These are phyloP conservation scores for Oryza punctata DNA, from an alignment of 176 grass and related monocot genomes.

Conservation along the genomic window DNA sequence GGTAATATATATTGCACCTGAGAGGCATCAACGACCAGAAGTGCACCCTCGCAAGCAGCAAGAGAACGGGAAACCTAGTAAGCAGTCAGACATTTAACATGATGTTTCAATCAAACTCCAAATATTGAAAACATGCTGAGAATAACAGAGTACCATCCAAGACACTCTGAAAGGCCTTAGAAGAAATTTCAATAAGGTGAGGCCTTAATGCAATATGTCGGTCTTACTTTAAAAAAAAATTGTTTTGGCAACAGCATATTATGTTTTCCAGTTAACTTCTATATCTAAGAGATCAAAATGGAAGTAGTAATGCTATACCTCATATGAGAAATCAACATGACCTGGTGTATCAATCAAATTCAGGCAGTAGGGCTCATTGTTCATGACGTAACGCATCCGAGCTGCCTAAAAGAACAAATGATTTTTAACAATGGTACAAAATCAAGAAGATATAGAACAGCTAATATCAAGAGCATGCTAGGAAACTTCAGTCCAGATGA, in stretches of 20 bases:
- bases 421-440: conserved; percentile 21
- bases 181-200: conserved; percentile 14
- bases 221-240: neutral
- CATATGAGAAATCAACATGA: conserved; percentile 96
- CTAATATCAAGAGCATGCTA: neutral
- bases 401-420: conserved; percentile 69
- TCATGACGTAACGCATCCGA: conserved; percentile 85
- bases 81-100: conserved; percentile 30
- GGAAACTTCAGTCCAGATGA: neutral
- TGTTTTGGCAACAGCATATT: neutral
- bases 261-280: neutral
- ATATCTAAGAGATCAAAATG: neutral
- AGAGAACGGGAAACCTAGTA: conserved; percentile 95
- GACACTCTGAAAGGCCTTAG: neutral
- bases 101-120: conserved; percentile 32
- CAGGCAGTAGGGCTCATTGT: conserved; percentile 81
- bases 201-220: neutral
- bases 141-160: conserved; percentile 10
- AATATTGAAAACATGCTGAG: neutral
- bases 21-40: conserved; percentile 96
- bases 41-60: conserved; percentile 95
- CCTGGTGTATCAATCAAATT: conserved; percentile 97
- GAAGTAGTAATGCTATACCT: conserved; percentile 52
- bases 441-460: conserved; percentile 3
- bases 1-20: conserved; percentile 85